A percentile compares a stretch with the other conserved stretches of the same genome.
phyloP scores from a whole-genome alignment of 2,329 filamentous ascomycete genomes.

The Shiraia sp. region DNA sequence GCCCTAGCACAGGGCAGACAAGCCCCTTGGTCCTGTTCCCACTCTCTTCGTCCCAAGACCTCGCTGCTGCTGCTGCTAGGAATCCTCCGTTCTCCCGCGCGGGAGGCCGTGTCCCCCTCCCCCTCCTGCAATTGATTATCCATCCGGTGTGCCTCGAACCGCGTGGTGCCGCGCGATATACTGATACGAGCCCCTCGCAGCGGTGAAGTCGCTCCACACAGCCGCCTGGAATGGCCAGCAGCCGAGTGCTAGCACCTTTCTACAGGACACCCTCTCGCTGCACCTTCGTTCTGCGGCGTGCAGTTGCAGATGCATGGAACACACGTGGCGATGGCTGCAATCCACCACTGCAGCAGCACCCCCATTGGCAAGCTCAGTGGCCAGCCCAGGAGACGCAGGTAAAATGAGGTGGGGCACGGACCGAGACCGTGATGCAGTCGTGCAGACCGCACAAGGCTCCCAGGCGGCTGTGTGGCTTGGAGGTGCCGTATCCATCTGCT shows the following conservation, averaged over 20 bases:
- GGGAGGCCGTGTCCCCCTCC: slow-evolving; percentile 14
- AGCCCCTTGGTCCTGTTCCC: no score
- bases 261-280: no score
- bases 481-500: not conserved
- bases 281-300: slow-evolving; percentile 16
- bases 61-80: not conserved
- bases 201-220: no score
- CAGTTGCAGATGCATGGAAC: slow-evolving; percentile 13
- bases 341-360: slow-evolving; percentile 10
- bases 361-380: slow-evolving; percentile 14
- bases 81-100: slow-evolving; percentile 9
- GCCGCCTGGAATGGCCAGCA: no score
- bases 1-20: no score
- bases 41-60: no score
- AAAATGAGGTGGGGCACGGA: slow-evolving; percentile 20
- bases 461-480: slow-evolving; percentile 12
- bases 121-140: not conserved
- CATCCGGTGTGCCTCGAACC: no score
- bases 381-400: slow-evolving; percentile 6
- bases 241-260: no score
- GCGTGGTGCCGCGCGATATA: no score
- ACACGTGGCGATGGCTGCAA: slow-evolving; percentile 22
- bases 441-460: slow-evolving; percentile 12
- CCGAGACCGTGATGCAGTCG: slow-evolving; percentile 20
- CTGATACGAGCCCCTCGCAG: no score